Evolutionary conservation across 345 rosid genomes (phyloP).

Genomic region (Hibiscus mutabilis): DNA sequence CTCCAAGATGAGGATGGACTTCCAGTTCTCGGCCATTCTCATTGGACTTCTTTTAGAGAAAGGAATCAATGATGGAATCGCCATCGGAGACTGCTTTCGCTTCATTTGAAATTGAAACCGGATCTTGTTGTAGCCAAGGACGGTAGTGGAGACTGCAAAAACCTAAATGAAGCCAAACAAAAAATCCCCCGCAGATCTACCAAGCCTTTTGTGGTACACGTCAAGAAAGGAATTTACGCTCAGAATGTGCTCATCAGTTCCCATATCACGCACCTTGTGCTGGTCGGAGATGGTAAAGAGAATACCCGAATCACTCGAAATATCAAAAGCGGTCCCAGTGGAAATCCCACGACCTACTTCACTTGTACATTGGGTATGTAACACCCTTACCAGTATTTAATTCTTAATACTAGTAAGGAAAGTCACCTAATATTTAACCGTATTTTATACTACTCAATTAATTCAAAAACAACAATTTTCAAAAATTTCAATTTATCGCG

Average conservation of each 20-base stretch:
- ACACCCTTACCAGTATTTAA: no score
- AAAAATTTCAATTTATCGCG: no score
- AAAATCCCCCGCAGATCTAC: conserved; percentile 25
- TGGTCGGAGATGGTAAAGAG: conserved; percentile 66
- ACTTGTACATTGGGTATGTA: conserved; percentile 65
- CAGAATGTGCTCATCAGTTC: conserved; percentile 37
- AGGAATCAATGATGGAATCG: neutral
- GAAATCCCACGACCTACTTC: conserved; percentile 39
- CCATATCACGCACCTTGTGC: conserved; percentile 27
- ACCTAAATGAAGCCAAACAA: conserved; percentile 24
- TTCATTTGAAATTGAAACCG: conserved; percentile 26
- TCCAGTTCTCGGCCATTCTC: neutral
- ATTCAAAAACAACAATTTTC: no score
- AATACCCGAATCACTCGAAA: conserved; percentile 53
- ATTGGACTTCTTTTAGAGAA: neutral
- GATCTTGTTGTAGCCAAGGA: conserved; percentile 61
- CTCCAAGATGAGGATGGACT: neutral
- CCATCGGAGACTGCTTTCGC: conserved; percentile 28
- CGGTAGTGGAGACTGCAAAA: conserved; percentile 67
- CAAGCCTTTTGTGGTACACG: conserved; percentile 39
- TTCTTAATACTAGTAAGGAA: no score
- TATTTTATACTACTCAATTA: no score
- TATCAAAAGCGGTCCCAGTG: conserved; percentile 33
- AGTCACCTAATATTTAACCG: no score
- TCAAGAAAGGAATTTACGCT: conserved; percentile 57